Conservation (phyloP, 176 grass and related monocot genomes). For the Cocos nucifera region DNA sequence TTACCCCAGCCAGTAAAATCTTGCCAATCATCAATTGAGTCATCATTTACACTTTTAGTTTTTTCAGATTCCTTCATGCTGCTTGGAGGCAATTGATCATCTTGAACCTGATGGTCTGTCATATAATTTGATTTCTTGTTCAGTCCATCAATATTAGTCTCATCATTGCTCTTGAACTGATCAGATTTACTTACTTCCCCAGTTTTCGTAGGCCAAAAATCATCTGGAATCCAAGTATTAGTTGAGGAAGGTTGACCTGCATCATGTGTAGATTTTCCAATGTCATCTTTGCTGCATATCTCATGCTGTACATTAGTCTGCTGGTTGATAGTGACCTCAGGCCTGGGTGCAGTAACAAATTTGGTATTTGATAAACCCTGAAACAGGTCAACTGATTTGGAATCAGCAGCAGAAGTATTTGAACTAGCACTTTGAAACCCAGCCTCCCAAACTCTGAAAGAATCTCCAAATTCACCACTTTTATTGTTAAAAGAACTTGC, state of each 20-base stretch:
- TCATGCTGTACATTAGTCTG: conserved; percentile 28
- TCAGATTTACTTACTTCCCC: conserved; percentile 4
- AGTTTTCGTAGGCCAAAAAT: conserved; percentile 31
- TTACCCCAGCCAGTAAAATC: too few relatives aligned
- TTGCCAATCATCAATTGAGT: too few relatives aligned
- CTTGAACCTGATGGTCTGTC: too few relatives aligned
- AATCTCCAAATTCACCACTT: conserved; percentile 26
- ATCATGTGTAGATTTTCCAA: conserved; percentile 24
- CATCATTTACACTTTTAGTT: too few relatives aligned
- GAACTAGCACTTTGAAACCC: conserved; percentile 49
- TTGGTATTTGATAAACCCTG: conserved; percentile 17
- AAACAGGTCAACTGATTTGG: conserved; percentile 50
- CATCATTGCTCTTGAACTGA: conserved; percentile 19
- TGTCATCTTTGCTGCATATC: conserved; percentile 17
- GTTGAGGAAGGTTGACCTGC: conserved; percentile 24
- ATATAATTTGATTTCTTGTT: too few relatives aligned
- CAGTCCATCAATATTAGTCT: conserved; percentile 28
- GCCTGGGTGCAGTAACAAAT: conserved; percentile 24
- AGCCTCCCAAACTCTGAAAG: conserved; percentile 73
- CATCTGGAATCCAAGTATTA: conserved; percentile 20
- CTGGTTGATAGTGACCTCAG: conserved; percentile 14
- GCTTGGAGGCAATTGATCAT: too few relatives aligned
- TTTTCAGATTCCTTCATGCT: too few relatives aligned
- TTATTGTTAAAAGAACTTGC: conserved; percentile 26
- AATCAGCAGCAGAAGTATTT: conserved; percentile 8